Percentiles rank a stretch among this genome's conserved stretches.
These are phyloP conservation scores for Citrullus mucosospermus DNA, from an alignment of 306 rosid species.

Conservation along the genomic window DNA sequence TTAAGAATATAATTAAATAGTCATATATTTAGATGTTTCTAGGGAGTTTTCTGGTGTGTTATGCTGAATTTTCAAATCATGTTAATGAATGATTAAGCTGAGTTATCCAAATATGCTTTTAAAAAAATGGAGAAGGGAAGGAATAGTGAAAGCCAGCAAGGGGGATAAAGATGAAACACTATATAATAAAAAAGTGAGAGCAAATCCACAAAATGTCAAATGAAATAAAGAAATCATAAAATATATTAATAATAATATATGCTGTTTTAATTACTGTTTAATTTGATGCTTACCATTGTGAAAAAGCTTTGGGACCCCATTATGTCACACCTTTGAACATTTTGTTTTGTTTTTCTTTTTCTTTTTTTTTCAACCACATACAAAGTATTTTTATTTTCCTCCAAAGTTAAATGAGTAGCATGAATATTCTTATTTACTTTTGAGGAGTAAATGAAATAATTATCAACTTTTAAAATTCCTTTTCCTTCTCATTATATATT, in stretches of 20 bases:
- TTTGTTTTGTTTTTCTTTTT: neutral
- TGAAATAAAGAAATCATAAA: neutral
- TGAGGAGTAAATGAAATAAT: neutral
- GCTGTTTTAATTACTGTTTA: neutral
- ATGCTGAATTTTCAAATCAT: neutral
- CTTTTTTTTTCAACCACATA: neutral
- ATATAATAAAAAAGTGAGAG: neutral
- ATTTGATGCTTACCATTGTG: neutral
- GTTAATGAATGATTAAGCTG: neutral
- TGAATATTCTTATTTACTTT: conserved; percentile 7
- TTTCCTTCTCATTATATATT: neutral
- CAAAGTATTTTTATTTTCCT: neutral
- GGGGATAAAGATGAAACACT: neutral
- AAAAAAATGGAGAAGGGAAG: neutral
- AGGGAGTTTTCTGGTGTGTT: neutral
- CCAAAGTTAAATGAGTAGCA: neutral
- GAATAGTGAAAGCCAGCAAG: neutral
- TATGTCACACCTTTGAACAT: neutral
- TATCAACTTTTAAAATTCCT: neutral
- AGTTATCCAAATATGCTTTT: neutral
- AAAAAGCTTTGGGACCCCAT: neutral
- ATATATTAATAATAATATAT: neutral
- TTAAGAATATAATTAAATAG: neutral
- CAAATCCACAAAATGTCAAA: conserved; percentile 5
- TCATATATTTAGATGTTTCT: neutral